A percentile compares a stretch with the other conserved stretches of the same genome.
Conservation (phyloP, 768 basidiomycete genomes). For the Bullera alba region DNA sequence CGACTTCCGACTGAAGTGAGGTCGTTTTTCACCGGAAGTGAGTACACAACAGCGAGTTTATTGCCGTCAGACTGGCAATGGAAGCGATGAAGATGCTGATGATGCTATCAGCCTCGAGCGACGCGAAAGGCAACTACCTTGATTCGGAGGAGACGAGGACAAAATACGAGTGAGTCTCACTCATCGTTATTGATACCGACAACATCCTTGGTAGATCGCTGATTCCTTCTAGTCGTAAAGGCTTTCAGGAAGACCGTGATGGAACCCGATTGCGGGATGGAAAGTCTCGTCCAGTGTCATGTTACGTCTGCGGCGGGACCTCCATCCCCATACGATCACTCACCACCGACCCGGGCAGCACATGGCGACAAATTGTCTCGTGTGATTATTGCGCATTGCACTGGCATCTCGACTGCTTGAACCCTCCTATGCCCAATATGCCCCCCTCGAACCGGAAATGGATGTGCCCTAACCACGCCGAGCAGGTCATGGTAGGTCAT, state of each 20-base stretch:
- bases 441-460: slow-evolving; percentile 85
- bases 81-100: slow-evolving; percentile 2
- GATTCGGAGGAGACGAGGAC: slow-evolving; percentile 71
- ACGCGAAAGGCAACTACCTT: slow-evolving; percentile 72
- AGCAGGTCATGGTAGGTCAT: slow-evolving; percentile 69
- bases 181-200: neutral
- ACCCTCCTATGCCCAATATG: slow-evolving; percentile 78
- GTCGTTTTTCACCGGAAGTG: slow-evolving; percentile 78
- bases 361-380: slow-evolving; percentile 60
- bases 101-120: slow-evolving; percentile 60
- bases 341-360: slow-evolving; percentile 32
- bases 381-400: slow-evolving; percentile 92
- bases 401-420: slow-evolving; percentile 95
- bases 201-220: neutral
- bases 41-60: slow-evolving; percentile 35
- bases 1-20: slow-evolving; percentile 79
- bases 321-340: slow-evolving; percentile 54
- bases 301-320: slow-evolving; percentile 80
- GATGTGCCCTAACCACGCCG: slow-evolving; percentile 99
- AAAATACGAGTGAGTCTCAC: slow-evolving; percentile 75
- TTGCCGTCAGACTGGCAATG: no score
- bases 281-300: slow-evolving; percentile 74
- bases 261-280: slow-evolving; percentile 76
- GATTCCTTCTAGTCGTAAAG: slow-evolving; percentile 59
- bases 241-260: slow-evolving; percentile 85